Conservation (phyloP, 805 yeast genomes). For the Metschnikowia koreensis region DNA sequence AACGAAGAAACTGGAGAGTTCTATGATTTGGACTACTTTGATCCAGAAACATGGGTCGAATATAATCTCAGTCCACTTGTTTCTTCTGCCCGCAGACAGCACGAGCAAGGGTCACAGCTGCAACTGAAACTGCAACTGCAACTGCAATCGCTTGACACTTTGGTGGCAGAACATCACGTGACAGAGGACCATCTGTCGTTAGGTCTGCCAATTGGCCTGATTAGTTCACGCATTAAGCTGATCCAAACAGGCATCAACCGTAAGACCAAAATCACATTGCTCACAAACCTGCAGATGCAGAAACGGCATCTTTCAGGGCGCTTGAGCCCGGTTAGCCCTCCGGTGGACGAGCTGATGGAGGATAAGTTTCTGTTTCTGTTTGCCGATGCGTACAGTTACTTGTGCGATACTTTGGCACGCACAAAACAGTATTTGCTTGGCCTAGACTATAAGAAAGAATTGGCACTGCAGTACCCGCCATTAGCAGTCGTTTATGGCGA, state of each 20-base stretch:
- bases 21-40: slow-evolving; percentile 70
- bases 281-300: slow-evolving; percentile 26
- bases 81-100: slow-evolving; percentile 30
- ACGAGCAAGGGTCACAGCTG: slow-evolving; percentile 3
- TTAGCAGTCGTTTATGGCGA: slow-evolving; percentile 79
- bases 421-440: slow-evolving; percentile 59
- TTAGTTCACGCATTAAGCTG: slow-evolving; percentile 24
- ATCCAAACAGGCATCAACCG: slow-evolving; percentile 15
- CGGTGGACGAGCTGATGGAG: slow-evolving; percentile 11
- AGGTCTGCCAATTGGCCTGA: slow-evolving; percentile 11
- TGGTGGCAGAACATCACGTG: slow-evolving; percentile 11
- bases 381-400: slow-evolving; percentile 63
- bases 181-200: slow-evolving; percentile 2
- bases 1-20: slow-evolving; percentile 57
- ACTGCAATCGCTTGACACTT: slow-evolving; percentile 6
- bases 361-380: slow-evolving; percentile 32
- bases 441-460: slow-evolving; percentile 50
- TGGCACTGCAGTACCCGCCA: slow-evolving; percentile 66
- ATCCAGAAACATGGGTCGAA: slow-evolving; percentile 77
- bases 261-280: slow-evolving; percentile 12
- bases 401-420: slow-evolving; percentile 56
- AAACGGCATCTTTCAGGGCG: slow-evolving; percentile 25
- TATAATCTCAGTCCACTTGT: slow-evolving; percentile 77
- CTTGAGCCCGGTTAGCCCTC: slow-evolving; percentile 10
- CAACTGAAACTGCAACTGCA: background rate